These are phyloP conservation scores for Blastobotrys parvus DNA, from an alignment of 805 yeast genomes.

Conservation along the genomic window DNA sequence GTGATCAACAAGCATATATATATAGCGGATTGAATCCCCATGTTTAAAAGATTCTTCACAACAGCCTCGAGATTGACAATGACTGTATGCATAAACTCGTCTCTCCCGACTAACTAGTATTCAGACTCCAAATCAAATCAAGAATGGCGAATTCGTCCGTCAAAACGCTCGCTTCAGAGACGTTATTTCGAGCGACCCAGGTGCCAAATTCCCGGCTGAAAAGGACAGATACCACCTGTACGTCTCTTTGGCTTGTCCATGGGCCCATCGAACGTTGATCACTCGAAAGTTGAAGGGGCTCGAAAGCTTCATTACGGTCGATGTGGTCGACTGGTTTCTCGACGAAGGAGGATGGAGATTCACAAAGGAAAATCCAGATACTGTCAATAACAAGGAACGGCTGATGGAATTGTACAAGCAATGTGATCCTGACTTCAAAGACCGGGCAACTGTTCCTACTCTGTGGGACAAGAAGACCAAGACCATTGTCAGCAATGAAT, in stretches of 20 bases:
- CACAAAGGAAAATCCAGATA: constrained; percentile 49
- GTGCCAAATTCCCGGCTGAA: constrained; percentile 64
- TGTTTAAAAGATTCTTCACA: no score
- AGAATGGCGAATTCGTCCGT: not conserved
- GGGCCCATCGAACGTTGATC: constrained; percentile 86
- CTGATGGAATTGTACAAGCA: constrained; percentile 66
- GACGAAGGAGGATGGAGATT: constrained; percentile 84
- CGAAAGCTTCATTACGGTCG: constrained; percentile 36
- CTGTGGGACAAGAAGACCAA: constrained; percentile 79
- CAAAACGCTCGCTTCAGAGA: constrained; percentile 24
- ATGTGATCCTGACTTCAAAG: constrained; percentile 66
- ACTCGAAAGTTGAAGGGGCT: constrained; percentile 68
- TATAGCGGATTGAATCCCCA: no score
- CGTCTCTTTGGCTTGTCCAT: constrained; percentile 87
- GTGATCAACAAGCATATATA: no score
- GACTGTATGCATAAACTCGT: no score
- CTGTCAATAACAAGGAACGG: constrained; percentile 49
- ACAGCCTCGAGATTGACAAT: no score
- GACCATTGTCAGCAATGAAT: constrained; percentile 87
- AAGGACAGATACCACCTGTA: constrained; percentile 76
- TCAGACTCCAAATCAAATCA: no score
- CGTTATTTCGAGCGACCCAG: constrained; percentile 46
- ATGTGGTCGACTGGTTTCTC: constrained; percentile 89
- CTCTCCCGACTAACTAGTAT: no score
- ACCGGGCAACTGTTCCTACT: constrained; percentile 87